Base-by-base conservation (phyloP, 441 rosid genomes). In the Syzygium syzygioides region DNA sequence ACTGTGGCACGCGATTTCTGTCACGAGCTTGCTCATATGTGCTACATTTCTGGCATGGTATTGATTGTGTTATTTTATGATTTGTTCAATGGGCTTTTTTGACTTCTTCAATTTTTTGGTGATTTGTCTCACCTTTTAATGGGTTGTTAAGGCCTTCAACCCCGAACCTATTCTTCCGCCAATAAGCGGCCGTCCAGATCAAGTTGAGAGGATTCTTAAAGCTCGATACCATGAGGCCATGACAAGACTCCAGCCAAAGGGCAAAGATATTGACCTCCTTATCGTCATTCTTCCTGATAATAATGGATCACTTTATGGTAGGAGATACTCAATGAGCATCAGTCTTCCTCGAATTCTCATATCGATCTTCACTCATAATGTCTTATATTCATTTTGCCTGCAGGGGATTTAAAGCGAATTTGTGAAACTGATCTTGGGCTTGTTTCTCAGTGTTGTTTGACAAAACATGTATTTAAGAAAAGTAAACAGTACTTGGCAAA, bases 281-380 rank as follows among this genome's bases (percentile, higher is more conserved):
- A 94, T 97, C 84, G 99, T 96, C 79, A 95, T 97, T 91, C 95
- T 97, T 20, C 99, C 99, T 0, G 99, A 96, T 93, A 96, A 95
- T 68, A 97, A 97, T 88, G 99, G 99, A 57, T 96, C 99, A 64
- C 95, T 97, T 86, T 97, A 97, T 88, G 99, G 99, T 96, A 96
- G 68, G 90, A 34, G 30, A 54, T 53, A 66, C 32, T 5, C 10
- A 12, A 32, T 53, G 55, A 57, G 50, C 18, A 28, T 37, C 23
- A 9, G 23, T 88, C 50, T 53, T 54, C 59, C n/a, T 62, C 4
- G 23, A 45, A n/a, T 17, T 66, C 5, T n/a, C 25, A 30, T 62
- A 41, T 20, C 25, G 37, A 34, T 48, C 41, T 84, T 53, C 32
- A 55, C 55, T 28, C n/a, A 85, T 19, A 14, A 28, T 52, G 55